These are phyloP conservation scores for Nepenthes gracilis DNA, from an alignment of 148 eudicot genomes.

Conservation along the genomic window DNA sequence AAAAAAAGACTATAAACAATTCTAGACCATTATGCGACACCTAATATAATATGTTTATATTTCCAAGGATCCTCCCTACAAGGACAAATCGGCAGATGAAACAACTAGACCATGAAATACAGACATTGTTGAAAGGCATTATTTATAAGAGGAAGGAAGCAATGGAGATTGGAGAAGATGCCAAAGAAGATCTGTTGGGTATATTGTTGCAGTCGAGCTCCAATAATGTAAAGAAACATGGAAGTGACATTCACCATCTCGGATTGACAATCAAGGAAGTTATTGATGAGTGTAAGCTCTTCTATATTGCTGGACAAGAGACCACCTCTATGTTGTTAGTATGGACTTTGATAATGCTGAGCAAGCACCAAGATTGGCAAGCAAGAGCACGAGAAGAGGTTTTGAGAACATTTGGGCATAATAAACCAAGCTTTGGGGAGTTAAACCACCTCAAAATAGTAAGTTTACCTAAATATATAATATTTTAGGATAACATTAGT, in stretches of 20 bases:
- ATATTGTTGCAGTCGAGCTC: too few species aligned
- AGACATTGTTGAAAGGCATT: neutral
- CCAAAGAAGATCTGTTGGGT: too few species aligned
- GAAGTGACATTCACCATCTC: too few species aligned
- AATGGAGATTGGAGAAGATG: too few species aligned
- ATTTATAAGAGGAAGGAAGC: too few species aligned
- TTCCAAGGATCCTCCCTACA: neutral
- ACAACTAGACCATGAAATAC: neutral
- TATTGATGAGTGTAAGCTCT: neutral
- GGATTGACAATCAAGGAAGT: constrained; percentile 1
- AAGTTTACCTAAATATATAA: neutral
- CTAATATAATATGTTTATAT: too few species aligned
- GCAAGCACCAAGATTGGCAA: constrained; percentile 1
- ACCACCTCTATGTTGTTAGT: neutral
- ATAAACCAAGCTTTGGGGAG: neutral
- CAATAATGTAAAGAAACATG: too few species aligned
- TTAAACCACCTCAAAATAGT: constrained; percentile 1
- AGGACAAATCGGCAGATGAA: constrained; percentile 2
- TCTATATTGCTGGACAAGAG: neutral
- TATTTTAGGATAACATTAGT: too few species aligned
- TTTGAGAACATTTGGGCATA: constrained; percentile 5
- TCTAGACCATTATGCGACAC: too few species aligned
- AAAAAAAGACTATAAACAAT: too few species aligned
- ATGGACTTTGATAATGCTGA: neutral
- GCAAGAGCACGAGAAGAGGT: constrained; percentile 4